phyloP scores from a whole-genome alignment of 768 basidiomycete species.

The Tricholoma bakamatsutake region DNA sequence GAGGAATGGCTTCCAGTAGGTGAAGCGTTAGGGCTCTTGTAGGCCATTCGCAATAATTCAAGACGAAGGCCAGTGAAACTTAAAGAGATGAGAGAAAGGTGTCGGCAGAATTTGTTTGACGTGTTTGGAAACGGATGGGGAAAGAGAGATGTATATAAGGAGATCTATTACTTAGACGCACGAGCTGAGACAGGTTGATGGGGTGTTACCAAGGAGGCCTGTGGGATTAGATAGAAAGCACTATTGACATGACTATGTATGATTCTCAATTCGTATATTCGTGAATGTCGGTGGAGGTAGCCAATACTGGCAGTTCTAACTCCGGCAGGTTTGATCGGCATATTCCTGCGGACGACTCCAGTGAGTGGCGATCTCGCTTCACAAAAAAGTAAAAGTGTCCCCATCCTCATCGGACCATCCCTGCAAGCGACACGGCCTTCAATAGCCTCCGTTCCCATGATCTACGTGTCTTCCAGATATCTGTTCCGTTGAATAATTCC shows the following conservation, averaged over 20 bases:
- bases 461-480: conserved; percentile 9
- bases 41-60: conserved; percentile 37
- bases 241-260: conserved; percentile 25
- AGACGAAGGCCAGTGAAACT: conserved; percentile 22
- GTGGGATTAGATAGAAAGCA: conserved; percentile 25
- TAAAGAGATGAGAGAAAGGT: conserved; percentile 20
- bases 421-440: conserved; percentile 31
- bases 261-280: conserved; percentile 14
- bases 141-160: conserved; percentile 32
- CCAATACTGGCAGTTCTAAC: conserved; percentile 16
- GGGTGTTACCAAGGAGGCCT: conserved; percentile 41
- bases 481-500: not conserved
- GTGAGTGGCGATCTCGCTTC: conserved; percentile 8
- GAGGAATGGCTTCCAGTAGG: conserved; percentile 44
- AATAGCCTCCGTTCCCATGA: conserved; percentile 25
- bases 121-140: conserved; percentile 25
- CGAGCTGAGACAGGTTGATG: conserved; percentile 32
- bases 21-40: conserved; percentile 42
- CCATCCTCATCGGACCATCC: conserved; percentile 37
- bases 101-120: conserved; percentile 33
- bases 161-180: conserved; percentile 19
- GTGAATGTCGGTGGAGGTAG: conserved; percentile 19
- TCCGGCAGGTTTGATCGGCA: conserved; percentile 28
- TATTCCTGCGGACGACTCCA: conserved; percentile 26
- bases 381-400: conserved; percentile 1